Evolutionary conservation across 768 basidiomycete species (phyloP), one percentile per base, ranked within the genome.

Genomic region (Cantharellus cinnabarinus): DNA sequence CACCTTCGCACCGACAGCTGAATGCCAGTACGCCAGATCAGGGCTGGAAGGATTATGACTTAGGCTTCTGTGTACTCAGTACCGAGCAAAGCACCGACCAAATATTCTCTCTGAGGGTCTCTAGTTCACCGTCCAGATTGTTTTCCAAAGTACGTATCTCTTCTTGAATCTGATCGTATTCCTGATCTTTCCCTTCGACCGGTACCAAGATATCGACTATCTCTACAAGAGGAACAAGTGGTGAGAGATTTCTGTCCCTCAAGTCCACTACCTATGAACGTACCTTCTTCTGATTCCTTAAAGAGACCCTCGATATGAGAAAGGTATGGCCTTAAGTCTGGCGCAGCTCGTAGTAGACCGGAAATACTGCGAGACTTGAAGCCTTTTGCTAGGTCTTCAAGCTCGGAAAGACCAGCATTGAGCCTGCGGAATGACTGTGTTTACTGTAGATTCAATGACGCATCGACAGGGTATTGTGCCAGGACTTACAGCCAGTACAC

Each of bases 1-100:
- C 51, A 80, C 88, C 75, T 94, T 94, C 56, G 81, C 87, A 3
- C 93, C 91, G 56, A 75, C 74, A 2, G 80, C 78, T 63, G 87
- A 90, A 64, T 95, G 80, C 82, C 82, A 82, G 70, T 76, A 85
- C 40, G 68, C 70, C 59, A 83, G 63, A 38, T 75, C 70, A 63
- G 67, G 65, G 35, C 81, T 81, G 69, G 66, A n/a, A 41, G 37
- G 55, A 37, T 39, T 38, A 40, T 10, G 42, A 38, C 56, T 57
- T 5, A 40, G 10, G 40, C 15, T 2, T 44, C 34, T 55, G 41
- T 40, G n/a, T 3, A 59, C 41, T 5, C 1, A 59, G 10, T 5
- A 60, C 34, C 2, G 37, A 4, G 40, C 40, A 37, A 14, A 4
- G 42, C 15, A 50, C 70, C 55, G 66, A 89, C 87, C 81, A 81